These are phyloP conservation scores for Neurospora sp. DNA, from an alignment of 2,329 filamentous ascomycete species.

Conservation along the genomic window DNA sequence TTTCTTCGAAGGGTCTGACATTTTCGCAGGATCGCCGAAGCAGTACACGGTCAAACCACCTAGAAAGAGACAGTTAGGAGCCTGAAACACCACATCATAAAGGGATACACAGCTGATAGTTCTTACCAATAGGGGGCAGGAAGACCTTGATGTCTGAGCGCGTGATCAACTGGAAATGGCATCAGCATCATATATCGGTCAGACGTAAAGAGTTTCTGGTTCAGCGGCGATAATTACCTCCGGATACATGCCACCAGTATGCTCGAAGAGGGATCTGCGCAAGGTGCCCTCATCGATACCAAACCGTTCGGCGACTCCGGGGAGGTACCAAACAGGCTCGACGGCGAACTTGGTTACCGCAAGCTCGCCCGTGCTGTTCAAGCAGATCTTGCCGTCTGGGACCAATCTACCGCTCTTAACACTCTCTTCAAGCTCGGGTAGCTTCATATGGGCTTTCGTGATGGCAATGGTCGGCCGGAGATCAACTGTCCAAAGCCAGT, in stretches of 20 bases:
- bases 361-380: slow-evolving; percentile 78
- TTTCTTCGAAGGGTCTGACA: slow-evolving; percentile 73
- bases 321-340: slow-evolving; percentile 85
- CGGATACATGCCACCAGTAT: slow-evolving; percentile 91
- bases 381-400: slow-evolving; percentile 78
- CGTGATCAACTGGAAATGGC: slow-evolving; percentile 59
- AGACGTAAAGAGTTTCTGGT: not conserved
- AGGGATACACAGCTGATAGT: not conserved
- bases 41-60: slow-evolving; percentile 91
- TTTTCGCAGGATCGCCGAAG: slow-evolving; percentile 89
- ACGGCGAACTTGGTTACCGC: slow-evolving; percentile 95
- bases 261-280: slow-evolving; percentile 81
- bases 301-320: slow-evolving; percentile 83
- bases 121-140: slow-evolving; percentile 74
- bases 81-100: not conserved
- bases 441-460: slow-evolving; percentile 87
- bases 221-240: slow-evolving; percentile 40
- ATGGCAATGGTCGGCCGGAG: slow-evolving; percentile 86
- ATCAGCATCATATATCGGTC: slow-evolving; percentile 7
- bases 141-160: slow-evolving; percentile 92
- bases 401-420: slow-evolving; percentile 68
- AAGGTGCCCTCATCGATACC: slow-evolving; percentile 86
- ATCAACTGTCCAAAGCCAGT: slow-evolving; percentile 44
- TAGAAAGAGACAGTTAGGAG: slow-evolving; percentile 18
- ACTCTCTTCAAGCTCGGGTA: slow-evolving; percentile 89